Evolutionary conservation across 1,139 yeast genomes (phyloP).

Genomic region (Scheffersomyces cryptocercus): DNA sequence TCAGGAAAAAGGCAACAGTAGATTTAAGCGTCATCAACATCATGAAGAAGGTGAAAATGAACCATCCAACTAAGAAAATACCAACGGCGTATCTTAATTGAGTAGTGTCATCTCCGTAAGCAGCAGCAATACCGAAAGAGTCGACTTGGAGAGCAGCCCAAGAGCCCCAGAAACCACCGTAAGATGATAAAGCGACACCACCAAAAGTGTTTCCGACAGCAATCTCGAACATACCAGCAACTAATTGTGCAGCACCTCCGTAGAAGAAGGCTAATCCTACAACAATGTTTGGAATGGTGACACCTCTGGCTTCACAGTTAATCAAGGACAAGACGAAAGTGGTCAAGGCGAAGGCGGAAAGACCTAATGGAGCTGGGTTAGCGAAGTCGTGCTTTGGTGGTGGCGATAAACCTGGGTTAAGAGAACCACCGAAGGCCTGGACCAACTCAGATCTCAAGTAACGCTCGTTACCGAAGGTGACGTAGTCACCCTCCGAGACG

Average conservation of each 20-base stretch:
- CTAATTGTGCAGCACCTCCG: slow-evolving; percentile 75
- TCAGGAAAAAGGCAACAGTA: slow-evolving; percentile 69
- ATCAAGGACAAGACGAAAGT: slow-evolving; percentile 75
- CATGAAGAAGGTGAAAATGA: slow-evolving; percentile 72
- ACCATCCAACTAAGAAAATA: slow-evolving; percentile 75
- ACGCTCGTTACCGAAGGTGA: slow-evolving; percentile 40
- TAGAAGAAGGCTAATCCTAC: slow-evolving; percentile 80
- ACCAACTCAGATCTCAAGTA: slow-evolving; percentile 54
- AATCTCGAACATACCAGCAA: slow-evolving; percentile 79
- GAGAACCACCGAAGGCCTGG: slow-evolving; percentile 73
- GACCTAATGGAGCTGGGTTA: slow-evolving; percentile 87
- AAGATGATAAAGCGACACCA: slow-evolving; percentile 80
- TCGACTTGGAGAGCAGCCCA: slow-evolving; percentile 74
- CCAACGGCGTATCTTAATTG: slow-evolving; percentile 60
- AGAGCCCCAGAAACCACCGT: slow-evolving; percentile 89
- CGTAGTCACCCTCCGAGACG: slow-evolving; percentile 51
- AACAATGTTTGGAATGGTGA: slow-evolving; percentile 52
- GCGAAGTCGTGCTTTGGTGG: slow-evolving; percentile 75
- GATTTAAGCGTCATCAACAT: slow-evolving; percentile 72
- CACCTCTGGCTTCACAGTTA: slow-evolving; percentile 57
- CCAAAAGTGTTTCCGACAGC: slow-evolving; percentile 85
- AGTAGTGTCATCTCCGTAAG: slow-evolving; percentile 46
- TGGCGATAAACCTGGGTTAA: slow-evolving; percentile 64
- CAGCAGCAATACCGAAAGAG: slow-evolving; percentile 68
- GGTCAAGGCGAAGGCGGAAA: slow-evolving; percentile 81